A percentile compares a stretch with the other conserved stretches of the same genome.
Conservation (phyloP, 768 basidiomycete genomes). For the Tulasnella calospora region DNA sequence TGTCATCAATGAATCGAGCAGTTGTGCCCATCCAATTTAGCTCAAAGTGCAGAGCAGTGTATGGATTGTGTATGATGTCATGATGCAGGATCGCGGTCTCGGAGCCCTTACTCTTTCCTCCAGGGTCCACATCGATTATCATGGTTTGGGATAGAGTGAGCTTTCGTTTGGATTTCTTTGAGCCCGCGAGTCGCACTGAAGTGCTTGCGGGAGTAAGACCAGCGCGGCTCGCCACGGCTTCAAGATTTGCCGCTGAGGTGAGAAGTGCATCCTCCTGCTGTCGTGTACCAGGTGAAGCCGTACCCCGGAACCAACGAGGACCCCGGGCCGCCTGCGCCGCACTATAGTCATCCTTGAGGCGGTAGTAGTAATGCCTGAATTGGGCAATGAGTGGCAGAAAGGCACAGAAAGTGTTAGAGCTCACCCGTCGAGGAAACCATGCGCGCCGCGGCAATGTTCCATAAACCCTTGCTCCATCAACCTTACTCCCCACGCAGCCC, state of each 20-base stretch:
- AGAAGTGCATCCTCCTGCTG: constrained; percentile 18
- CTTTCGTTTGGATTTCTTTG: constrained; percentile 49
- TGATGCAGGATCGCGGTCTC: constrained; percentile 86
- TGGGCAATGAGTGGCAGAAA: not conserved
- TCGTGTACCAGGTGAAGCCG: not conserved
- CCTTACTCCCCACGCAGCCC: constrained; percentile 67
- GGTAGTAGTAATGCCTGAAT: constrained; percentile 81
- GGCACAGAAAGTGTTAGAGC: not conserved
- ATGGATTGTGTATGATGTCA: constrained; percentile 91
- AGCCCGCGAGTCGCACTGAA: not conserved
- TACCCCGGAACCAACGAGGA: constrained; percentile 60
- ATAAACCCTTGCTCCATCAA: constrained; percentile 79
- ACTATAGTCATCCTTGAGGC: constrained; percentile 69
- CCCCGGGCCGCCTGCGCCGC: constrained; percentile 60
- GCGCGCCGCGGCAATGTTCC: constrained; percentile 71
- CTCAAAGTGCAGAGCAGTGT: constrained; percentile 95
- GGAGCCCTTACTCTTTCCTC: constrained; percentile 64
- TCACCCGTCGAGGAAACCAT: constrained; percentile 85
- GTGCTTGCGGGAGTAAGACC: constrained; percentile 23
- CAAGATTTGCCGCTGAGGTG: not conserved
- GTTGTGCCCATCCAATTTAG: constrained; percentile 96
- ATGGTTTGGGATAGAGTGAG: constrained; percentile 82
- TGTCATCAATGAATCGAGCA: constrained; percentile 84
- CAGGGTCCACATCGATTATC: constrained; percentile 80
- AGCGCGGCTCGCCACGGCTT: constrained; percentile 18